Base-by-base conservation (phyloP, 2,329 filamentous ascomycete genomes). In the Aspergillus udagawae region DNA sequence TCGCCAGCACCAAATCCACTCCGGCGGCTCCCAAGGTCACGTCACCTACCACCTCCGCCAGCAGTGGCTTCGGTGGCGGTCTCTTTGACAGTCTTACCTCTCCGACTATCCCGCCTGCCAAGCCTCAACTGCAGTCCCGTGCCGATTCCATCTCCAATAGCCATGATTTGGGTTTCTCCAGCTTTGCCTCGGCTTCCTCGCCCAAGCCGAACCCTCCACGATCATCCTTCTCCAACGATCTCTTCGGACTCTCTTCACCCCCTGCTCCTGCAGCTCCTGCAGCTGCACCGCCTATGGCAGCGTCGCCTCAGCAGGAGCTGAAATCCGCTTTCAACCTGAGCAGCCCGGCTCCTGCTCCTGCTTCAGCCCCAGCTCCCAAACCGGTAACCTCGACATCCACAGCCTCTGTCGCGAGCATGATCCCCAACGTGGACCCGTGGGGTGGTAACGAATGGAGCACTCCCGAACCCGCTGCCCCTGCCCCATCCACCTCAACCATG, bases 371-470 rank as follows among this genome's bases (percentile, higher is more conserved):
- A 54, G 74, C 38, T 61, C 49, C 68, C 71, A 67, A 64, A 73
- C 70, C 75, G 67, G 63, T 78, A 14, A 72, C 79, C 62, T 68
- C 70, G 17, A 63, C 74, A 53, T 75, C 77, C 52, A 73, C 75
- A n/a, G 71, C 73, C 10, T 75, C 82, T 45, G 77, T 77, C 23
- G 79, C 77, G 25, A 72, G 58, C 58, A 66, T 72, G 42, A 64
- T 71, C 52, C 67, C 72, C 20, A 69, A 64, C 48, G 80, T 89
- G 57, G 91, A 96, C 68, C 87, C 92, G 0, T 97, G 92, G 91
- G 92, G 91, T 49, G 85, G 83, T 57, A 91, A 93, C 73, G 92
- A 90, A 3, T 99, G 94, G 94, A 83, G 82, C 58, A 82, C 83
- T 3, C 77, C 85, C 0, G 86, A 86, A 9, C 79, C 87, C 7